Conservation (phyloP, 1,284 basidiomycete species). For the Agroathelia rolfsii region DNA sequence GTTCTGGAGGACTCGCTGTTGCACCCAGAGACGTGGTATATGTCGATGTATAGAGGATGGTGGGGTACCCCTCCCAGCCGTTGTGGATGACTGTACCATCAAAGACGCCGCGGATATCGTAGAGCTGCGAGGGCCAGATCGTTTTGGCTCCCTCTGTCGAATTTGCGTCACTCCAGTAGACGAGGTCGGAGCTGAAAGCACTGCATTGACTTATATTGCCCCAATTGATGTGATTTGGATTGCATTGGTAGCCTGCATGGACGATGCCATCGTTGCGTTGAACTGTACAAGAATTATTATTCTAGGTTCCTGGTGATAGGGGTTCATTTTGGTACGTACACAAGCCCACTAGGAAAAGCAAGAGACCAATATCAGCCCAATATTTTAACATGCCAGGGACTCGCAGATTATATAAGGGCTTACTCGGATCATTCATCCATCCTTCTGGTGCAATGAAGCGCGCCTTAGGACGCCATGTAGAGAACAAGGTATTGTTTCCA, state of each 20-base stretch:
- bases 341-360: not conserved
- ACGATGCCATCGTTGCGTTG: constrained; percentile 1
- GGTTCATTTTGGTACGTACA: no score
- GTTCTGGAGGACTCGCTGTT: not conserved
- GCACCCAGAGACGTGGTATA: not conserved
- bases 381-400: not conserved
- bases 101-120: constrained; percentile 3
- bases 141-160: not conserved
- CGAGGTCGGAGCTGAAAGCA: not conserved
- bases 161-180: not conserved
- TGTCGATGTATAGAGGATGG: constrained; percentile 1
- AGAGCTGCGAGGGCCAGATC: constrained; percentile 2
- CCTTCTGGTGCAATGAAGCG: constrained; percentile 1
- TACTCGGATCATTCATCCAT: not conserved
- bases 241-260: constrained; percentile 2
- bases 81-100: constrained; percentile 1
- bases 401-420: no score
- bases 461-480: constrained; percentile 1
- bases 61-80: constrained; percentile 2
- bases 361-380: not conserved
- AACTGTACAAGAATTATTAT: not conserved
- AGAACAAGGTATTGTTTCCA: not conserved
- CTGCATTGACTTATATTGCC: not conserved
- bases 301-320: no score
- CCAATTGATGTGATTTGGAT: constrained; percentile 1